A percentile compares a stretch with the other conserved stretches of the same genome.
phyloP scores from a whole-genome alignment of 2,329 filamentous ascomycete species.

The Colletotrichum orbiculare region DNA sequence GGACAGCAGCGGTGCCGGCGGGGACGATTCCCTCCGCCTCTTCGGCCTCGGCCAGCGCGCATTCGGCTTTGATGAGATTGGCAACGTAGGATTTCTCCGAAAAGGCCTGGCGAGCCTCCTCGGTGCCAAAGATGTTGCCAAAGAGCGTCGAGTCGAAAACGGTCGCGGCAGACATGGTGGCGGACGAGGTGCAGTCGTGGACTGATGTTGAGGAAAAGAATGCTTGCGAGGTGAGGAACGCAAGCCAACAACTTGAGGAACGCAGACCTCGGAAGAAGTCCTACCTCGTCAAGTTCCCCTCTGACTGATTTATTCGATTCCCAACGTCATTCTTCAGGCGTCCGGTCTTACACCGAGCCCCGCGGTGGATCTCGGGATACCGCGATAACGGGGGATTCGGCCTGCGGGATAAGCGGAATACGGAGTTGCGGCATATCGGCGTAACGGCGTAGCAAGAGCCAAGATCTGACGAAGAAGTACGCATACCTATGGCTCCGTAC shows the following conservation, averaged over 20 bases:
- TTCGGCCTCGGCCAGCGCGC: constrained; percentile 62
- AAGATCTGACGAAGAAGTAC: constrained; percentile 13
- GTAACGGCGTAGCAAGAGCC: constrained; percentile 28
- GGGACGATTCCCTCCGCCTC: constrained; percentile 60
- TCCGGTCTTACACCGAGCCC: constrained; percentile 22
- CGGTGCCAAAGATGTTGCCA: constrained; percentile 61
- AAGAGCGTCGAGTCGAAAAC: constrained; percentile 62
- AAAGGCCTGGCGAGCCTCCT: constrained; percentile 62
- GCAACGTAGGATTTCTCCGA: constrained; percentile 60
- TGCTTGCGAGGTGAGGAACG: neutral
- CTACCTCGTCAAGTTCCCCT: neutral
- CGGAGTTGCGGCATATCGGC: constrained; percentile 25
- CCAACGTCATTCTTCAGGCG: neutral
- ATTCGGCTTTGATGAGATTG: constrained; percentile 61
- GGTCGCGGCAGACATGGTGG: constrained; percentile 40
- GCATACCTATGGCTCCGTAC: constrained; percentile 4
- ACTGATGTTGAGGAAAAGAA: neutral
- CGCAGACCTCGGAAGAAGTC: neutral
- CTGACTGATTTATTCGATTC: constrained; percentile 9
- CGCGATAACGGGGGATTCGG: constrained; percentile 12
- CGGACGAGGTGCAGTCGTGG: neutral
- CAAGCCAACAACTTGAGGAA: too few relatives aligned
- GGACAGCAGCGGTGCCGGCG: constrained; percentile 44
- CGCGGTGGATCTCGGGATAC: constrained; percentile 25
- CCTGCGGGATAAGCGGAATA: constrained; percentile 13